These are phyloP conservation scores for Citrus medica DNA, from an alignment of 345 rosid species.

Conservation along the genomic window DNA sequence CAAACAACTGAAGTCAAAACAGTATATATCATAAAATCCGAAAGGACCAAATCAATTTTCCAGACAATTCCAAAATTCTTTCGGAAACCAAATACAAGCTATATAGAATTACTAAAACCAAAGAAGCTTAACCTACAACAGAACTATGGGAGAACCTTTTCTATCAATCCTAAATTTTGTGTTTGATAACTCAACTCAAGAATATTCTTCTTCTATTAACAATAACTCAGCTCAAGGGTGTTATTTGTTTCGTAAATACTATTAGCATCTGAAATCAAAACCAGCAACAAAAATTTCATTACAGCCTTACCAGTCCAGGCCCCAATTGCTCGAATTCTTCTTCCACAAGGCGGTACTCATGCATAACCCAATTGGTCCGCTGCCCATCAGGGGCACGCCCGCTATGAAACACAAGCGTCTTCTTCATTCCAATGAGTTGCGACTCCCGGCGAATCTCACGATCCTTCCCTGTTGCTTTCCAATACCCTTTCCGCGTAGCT, in stretches of 20 bases:
- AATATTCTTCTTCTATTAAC: neutral
- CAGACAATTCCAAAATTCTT: neutral
- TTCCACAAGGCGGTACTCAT: conserved; percentile 67
- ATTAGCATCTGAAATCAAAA: neutral
- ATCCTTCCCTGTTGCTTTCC: conserved; percentile 73
- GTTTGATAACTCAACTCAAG: neutral
- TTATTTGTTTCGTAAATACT: neutral
- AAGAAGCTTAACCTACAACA: neutral
- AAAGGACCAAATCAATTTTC: neutral
- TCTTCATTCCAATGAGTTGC: conserved; percentile 52
- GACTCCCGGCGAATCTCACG: conserved; percentile 36
- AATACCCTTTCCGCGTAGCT: conserved; percentile 59
- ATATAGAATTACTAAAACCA: neutral
- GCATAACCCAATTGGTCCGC: conserved; percentile 80
- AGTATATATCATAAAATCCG: neutral
- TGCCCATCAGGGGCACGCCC: conserved; percentile 64
- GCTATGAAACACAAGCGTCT: conserved; percentile 57
- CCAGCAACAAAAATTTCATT: neutral
- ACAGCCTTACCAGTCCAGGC: conserved; percentile 38
- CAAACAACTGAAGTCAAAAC: conserved; percentile 3
- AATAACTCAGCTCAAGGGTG: no score
- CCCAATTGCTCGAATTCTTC: conserved; percentile 47
- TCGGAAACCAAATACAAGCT: neutral
- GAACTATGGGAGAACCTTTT: neutral
- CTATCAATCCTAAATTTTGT: neutral